Evolutionary conservation across 257 asterid genomes (phyloP).

Genomic region (Solanum habrochaites): DNA sequence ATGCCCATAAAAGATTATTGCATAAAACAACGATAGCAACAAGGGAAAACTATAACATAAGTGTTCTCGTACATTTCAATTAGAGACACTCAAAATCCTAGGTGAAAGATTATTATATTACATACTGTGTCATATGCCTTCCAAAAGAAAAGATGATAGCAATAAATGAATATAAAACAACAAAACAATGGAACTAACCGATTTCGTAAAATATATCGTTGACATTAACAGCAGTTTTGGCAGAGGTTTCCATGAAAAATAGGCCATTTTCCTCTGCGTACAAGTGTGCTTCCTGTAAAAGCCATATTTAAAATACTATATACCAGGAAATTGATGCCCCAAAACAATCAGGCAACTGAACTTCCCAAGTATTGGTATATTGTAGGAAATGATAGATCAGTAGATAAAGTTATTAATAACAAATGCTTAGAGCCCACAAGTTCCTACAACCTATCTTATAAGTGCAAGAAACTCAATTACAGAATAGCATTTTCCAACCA

Average conservation of each 20-base stretch:
- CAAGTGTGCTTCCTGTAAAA: slow-evolving; percentile 47
- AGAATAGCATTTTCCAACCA: neutral
- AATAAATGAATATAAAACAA: neutral
- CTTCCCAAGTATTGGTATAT: neutral
- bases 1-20: neutral
- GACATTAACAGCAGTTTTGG: slow-evolving; percentile 67
- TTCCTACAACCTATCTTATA: neutral
- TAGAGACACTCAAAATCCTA: neutral
- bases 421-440: neutral
- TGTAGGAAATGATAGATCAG: neutral
- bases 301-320: neutral
- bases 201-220: slow-evolving; percentile 63
- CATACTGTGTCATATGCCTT: neutral
- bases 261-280: slow-evolving; percentile 74
- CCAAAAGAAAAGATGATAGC: neutral
- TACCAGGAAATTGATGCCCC: neutral
- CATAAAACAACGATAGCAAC: neutral
- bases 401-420: neutral
- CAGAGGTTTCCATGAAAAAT: slow-evolving; percentile 73
- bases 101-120: neutral
- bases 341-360: neutral
- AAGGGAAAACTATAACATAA: neutral
- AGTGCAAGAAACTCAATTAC: neutral
- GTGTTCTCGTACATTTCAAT: neutral
- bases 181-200: slow-evolving; percentile 15